Evolutionary conservation across 169 alveolate species (phyloP).

Genomic region (Toxoplasma gondii): DNA sequence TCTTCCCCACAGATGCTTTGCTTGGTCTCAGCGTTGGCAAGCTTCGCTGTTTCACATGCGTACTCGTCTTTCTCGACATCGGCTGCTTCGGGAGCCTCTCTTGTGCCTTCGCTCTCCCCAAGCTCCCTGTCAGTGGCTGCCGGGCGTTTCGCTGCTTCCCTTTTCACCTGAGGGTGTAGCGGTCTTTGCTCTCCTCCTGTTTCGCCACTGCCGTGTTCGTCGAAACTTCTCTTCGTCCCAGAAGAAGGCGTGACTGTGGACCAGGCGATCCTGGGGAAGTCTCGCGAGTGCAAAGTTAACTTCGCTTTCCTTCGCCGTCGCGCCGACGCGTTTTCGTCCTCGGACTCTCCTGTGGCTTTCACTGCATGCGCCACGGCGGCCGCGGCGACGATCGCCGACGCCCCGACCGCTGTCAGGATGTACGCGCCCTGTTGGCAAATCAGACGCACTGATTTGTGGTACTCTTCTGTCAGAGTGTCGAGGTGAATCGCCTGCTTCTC

Average conservation of each 20-base stretch:
- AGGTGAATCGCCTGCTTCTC: background rate
- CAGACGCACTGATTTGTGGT: constrained; percentile 54
- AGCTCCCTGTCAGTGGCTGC: background rate
- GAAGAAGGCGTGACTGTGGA: background rate
- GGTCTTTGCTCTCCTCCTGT: background rate
- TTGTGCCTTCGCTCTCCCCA: background rate
- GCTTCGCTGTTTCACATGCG: background rate
- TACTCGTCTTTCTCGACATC: background rate
- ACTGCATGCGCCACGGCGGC: background rate
- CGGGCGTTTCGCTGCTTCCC: background rate
- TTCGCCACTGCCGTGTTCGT: background rate
- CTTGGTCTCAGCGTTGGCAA: background rate
- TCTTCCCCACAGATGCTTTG: background rate
- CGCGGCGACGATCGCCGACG: background rate
- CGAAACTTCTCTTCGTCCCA: background rate
- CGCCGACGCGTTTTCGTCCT: constrained; percentile 1
- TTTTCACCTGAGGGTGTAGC: background rate
- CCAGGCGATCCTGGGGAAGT: background rate
- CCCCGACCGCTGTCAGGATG: background rate
- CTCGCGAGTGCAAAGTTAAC: background rate
- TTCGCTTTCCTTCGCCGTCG: background rate
- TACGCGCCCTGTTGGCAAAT: constrained; percentile 44
- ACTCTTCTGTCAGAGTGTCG: constrained; percentile 42
- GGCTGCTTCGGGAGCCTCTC: background rate
- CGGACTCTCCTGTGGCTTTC: background rate